Conservation (phyloP, 306 rosid genomes). For the Vigna unguiculata region DNA sequence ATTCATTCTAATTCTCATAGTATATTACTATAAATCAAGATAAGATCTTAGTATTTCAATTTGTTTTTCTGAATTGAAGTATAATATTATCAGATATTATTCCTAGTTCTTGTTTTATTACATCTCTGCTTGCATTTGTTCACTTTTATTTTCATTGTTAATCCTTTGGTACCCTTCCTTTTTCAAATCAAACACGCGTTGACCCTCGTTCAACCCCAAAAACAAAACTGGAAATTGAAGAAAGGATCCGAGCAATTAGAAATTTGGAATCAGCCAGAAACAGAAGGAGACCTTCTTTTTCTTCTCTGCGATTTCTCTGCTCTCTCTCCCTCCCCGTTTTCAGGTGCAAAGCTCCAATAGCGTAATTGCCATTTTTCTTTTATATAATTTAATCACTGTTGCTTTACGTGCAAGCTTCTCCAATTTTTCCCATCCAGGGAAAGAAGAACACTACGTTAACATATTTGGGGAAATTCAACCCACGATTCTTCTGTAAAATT, state of each 20-base stretch:
- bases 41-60: not conserved
- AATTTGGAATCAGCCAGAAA: slow-evolving; percentile 5
- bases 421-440: not conserved
- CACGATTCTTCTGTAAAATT: slow-evolving; percentile 16
- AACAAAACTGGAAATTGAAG: slow-evolving; percentile 38
- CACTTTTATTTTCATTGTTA: not conserved
- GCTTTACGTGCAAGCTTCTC: slow-evolving; percentile 60
- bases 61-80: not conserved
- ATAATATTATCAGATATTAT: not conserved
- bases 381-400: slow-evolving; percentile 43
- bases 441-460: not conserved
- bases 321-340: not conserved
- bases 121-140: not conserved
- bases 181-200: not conserved
- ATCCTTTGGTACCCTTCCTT: not conserved
- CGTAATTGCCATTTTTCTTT: not conserved
- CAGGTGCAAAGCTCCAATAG: slow-evolving; percentile 37
- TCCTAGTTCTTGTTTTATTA: not conserved
- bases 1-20: not conserved
- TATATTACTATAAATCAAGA: too few relatives aligned
- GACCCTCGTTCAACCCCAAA: slow-evolving; percentile 4
- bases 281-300: not conserved
- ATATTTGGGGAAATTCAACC: not conserved
- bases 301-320: slow-evolving; percentile 38
- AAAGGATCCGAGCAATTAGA: slow-evolving; percentile 42